These are phyloP conservation scores for Phialemonium atrogriseum DNA, from an alignment of 2,329 filamentous ascomycete species.

Conservation along the genomic window DNA sequence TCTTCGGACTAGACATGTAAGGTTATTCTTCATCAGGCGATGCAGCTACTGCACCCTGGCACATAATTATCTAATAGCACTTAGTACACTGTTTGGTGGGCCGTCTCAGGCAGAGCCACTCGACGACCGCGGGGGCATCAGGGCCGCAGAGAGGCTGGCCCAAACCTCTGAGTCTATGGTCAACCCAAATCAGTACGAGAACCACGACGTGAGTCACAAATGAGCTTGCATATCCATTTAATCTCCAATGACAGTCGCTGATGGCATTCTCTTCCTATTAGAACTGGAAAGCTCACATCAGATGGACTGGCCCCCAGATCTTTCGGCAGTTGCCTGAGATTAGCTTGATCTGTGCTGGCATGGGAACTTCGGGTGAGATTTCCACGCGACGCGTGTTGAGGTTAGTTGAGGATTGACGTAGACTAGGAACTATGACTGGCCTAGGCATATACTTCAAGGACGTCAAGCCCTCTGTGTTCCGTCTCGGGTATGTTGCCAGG, in stretches of 20 bases:
- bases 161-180: slow-evolving; percentile 3
- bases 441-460: slow-evolving; percentile 36
- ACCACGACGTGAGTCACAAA: slow-evolving; percentile 6
- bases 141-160: slow-evolving; percentile 5
- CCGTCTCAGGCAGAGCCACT: slow-evolving; percentile 10
- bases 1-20: slow-evolving; percentile 48
- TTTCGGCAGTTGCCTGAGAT: slow-evolving; percentile 41
- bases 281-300: slow-evolving; percentile 40
- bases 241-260: background rate
- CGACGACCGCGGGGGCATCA: slow-evolving; percentile 10
- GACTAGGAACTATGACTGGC: slow-evolving; percentile 34
- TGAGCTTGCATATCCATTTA: background rate
- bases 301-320: slow-evolving; percentile 47
- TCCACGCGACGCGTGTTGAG: too few species aligned
- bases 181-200: slow-evolving; percentile 12
- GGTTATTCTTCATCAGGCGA: too few species aligned
- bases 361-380: slow-evolving; percentile 48
- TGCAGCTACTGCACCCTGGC: too few species aligned
- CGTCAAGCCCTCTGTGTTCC: slow-evolving; percentile 31
- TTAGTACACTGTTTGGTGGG: slow-evolving; percentile 11
- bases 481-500: slow-evolving; percentile 17
- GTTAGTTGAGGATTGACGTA: too few species aligned
- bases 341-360: slow-evolving; percentile 39
- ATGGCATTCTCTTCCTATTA: too few species aligned
- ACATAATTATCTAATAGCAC: too few species aligned